These are phyloP conservation scores for Solanum paucissectum DNA, from an alignment of 257 asterid species.

Conservation along the genomic window DNA sequence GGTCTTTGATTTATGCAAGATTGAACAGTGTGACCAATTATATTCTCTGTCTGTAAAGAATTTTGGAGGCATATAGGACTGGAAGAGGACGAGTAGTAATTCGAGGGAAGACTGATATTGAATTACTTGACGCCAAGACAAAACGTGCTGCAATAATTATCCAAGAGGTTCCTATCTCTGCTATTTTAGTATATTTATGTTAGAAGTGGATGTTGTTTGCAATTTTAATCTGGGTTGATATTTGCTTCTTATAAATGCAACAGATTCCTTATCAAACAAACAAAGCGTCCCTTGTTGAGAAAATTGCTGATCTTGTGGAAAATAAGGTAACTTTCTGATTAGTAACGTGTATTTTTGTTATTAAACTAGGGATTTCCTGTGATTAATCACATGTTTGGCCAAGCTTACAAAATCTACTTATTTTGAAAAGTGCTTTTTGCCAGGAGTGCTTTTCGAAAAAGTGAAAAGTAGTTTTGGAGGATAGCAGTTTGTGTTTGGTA, in stretches of 20 bases:
- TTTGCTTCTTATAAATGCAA: conserved; percentile 13
- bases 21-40: background rate
- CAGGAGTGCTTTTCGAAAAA: background rate
- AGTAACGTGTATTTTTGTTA: background rate
- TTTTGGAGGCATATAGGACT: conserved; percentile 88
- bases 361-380: background rate
- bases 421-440: background rate
- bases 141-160: conserved; percentile 82
- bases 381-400: background rate
- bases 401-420: background rate
- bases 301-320: conserved; percentile 93
- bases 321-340: conserved; percentile 48
- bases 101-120: conserved; percentile 96
- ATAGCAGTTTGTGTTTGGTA: background rate
- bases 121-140: conserved; percentile 69
- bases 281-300: conserved; percentile 91
- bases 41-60: conserved; percentile 13
- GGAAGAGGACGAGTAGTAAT: conserved; percentile 88
- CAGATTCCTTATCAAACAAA: conserved; percentile 97
- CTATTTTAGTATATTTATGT: background rate
- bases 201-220: background rate
- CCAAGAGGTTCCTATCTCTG: conserved; percentile 65
- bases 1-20: background rate
- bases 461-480: background rate
- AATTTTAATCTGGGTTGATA: background rate